These are phyloP conservation scores for Wickerhamomyces xylosicus DNA, from an alignment of 805 yeast genomes.

Conservation along the genomic window DNA sequence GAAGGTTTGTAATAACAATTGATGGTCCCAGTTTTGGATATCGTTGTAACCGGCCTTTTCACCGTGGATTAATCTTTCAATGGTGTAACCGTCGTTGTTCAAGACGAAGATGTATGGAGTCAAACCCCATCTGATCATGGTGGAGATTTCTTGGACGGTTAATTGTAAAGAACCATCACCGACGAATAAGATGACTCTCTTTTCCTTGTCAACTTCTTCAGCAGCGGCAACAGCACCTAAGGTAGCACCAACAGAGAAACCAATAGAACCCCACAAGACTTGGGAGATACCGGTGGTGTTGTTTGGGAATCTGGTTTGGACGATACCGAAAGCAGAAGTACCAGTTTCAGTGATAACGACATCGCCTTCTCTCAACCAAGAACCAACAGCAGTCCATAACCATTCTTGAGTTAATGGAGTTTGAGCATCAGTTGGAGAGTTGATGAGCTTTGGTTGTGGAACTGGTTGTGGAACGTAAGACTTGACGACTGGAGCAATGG, in stretches of 20 bases:
- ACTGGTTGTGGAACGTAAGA: conserved; percentile 40
- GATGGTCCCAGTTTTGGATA: conserved; percentile 58
- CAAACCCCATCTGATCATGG: conserved; percentile 51
- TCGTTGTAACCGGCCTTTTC: conserved; percentile 49
- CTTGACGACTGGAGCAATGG: conserved; percentile 26
- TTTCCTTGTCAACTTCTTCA: too few relatives aligned
- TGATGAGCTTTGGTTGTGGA: conserved; percentile 36
- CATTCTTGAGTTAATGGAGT: too few relatives aligned
- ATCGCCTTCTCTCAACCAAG: conserved; percentile 54
- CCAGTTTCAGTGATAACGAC: conserved; percentile 60
- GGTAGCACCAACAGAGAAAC: conserved; percentile 54
- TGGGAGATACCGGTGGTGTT: too few relatives aligned
- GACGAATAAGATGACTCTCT: too few relatives aligned
- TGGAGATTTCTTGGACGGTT: too few relatives aligned
- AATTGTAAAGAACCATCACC: too few relatives aligned
- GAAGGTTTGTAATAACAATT: conserved; percentile 35
- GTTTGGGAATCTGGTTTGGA: too few relatives aligned
- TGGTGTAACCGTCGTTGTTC: conserved; percentile 67
- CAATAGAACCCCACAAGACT: conserved; percentile 72
- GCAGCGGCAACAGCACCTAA: too few relatives aligned
- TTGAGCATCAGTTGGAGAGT: conserved; percentile 30
- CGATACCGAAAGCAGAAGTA: too few relatives aligned
- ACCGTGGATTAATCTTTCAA: conserved; percentile 64
- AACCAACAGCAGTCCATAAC: conserved; percentile 51
- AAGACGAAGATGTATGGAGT: conserved; percentile 56